These are phyloP conservation scores for Termitomyces sp. DNA, from an alignment of 768 basidiomycete species.

Conservation along the genomic window DNA sequence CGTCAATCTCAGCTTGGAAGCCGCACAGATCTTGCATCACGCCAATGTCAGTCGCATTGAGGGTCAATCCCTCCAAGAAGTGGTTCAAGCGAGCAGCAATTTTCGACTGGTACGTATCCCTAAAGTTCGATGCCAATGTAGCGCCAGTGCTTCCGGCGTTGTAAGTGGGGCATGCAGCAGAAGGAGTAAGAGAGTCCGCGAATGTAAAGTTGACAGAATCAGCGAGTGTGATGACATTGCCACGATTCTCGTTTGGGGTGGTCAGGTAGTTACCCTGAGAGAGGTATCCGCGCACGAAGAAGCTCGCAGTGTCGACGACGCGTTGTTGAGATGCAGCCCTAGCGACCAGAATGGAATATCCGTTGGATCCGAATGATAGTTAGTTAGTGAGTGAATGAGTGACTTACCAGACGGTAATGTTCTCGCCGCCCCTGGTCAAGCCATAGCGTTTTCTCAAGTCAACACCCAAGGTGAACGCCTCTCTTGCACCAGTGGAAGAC, in stretches of 20 bases:
- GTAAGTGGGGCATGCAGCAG: constrained; percentile 32
- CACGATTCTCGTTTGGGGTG: constrained; percentile 24
- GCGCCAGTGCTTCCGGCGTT: constrained; percentile 23
- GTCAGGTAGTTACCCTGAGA: constrained; percentile 34
- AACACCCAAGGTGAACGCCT: constrained; percentile 35
- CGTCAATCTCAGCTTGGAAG: constrained; percentile 30
- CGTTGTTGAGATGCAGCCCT: constrained; percentile 39
- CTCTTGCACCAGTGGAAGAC: constrained; percentile 30
- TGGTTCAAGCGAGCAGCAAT: constrained; percentile 31
- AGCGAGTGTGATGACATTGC: constrained; percentile 26
- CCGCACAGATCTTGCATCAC: constrained; percentile 41
- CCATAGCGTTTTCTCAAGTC: constrained; percentile 32
- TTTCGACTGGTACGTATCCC: constrained; percentile 23
- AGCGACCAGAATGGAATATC: background rate
- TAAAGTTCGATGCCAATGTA: constrained; percentile 20
- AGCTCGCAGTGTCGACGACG: constrained; percentile 33
- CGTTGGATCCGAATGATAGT: background rate
- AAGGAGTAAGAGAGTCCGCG: constrained; percentile 37
- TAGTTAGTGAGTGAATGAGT: too few species aligned
- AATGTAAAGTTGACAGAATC: constrained; percentile 36
- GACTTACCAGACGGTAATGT: constrained; percentile 35
- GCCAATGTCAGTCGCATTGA: constrained; percentile 30
- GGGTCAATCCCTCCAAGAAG: constrained; percentile 27
- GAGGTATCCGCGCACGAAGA: constrained; percentile 35
- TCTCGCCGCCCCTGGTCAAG: constrained; percentile 32